phyloP scores from a whole-genome alignment of 768 basidiomycete species.

The Mycena chlorophos region DNA sequence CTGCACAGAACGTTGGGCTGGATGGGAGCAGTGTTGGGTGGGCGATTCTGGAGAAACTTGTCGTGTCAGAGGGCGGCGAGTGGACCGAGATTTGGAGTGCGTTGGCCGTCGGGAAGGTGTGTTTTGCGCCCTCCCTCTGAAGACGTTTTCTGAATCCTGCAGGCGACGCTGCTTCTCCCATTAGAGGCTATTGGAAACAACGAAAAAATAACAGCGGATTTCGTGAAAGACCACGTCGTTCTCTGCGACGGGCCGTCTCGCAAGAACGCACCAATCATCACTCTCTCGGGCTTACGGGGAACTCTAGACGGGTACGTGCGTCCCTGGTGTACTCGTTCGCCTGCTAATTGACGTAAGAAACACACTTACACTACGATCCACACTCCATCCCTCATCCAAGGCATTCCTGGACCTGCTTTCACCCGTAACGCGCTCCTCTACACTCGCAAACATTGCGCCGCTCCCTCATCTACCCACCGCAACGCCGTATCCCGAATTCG shows the following conservation, averaged over 20 bases:
- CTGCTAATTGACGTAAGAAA: constrained; percentile 31
- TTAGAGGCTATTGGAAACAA: constrained; percentile 53
- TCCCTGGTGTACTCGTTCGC: background rate
- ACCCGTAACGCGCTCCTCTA: constrained; percentile 34
- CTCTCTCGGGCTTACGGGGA: constrained; percentile 83
- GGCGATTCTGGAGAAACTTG: constrained; percentile 74
- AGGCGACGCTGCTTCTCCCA: constrained; percentile 85
- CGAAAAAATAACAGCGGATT: constrained; percentile 65
- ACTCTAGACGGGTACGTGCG: constrained; percentile 57
- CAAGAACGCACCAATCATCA: constrained; percentile 58
- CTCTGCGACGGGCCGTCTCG: constrained; percentile 57
- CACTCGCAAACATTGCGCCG: constrained; percentile 49
- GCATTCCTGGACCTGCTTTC: constrained; percentile 39
- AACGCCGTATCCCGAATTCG: constrained; percentile 49
- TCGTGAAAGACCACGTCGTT: constrained; percentile 81
- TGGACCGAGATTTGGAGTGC: constrained; percentile 73
- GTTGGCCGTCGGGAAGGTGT: constrained; percentile 66
- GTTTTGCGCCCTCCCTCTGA: constrained; percentile 23
- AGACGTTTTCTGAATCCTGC: constrained; percentile 5
- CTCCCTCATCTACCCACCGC: constrained; percentile 44
- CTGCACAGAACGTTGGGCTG: constrained; percentile 67
- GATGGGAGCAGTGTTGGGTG: constrained; percentile 67
- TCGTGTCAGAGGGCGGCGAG: constrained; percentile 55
- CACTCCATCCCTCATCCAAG: constrained; percentile 43
- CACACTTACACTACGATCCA: constrained; percentile 45